These are phyloP conservation scores for Aspergillus hancockii DNA, from an alignment of 495 filamentous ascomycete genomes.

Conservation along the genomic window DNA sequence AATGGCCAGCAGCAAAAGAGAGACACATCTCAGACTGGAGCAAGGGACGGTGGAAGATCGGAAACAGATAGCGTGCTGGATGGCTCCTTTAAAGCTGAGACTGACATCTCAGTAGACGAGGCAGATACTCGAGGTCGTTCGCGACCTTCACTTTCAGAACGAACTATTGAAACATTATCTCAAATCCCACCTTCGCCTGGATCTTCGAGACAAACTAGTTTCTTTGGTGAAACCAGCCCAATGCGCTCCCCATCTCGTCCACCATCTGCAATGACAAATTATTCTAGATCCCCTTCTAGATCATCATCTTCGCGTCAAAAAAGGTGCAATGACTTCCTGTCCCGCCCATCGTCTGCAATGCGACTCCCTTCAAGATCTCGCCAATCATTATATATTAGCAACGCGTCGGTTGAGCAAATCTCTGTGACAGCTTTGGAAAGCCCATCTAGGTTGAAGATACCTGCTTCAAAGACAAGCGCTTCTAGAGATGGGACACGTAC, in stretches of 20 bases:
- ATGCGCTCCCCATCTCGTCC: slow-evolving; percentile 58
- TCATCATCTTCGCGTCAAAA: slow-evolving; percentile 36
- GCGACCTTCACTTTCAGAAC: slow-evolving; percentile 63
- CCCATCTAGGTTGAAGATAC: slow-evolving; percentile 29
- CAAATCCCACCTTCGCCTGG: slow-evolving; percentile 65
- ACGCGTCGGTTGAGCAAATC: slow-evolving; percentile 17
- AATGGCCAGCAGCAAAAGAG: slow-evolving; percentile 17
- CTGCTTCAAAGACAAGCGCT: slow-evolving; percentile 29
- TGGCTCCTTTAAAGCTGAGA: slow-evolving; percentile 12
- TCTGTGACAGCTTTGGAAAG: slow-evolving; percentile 22
- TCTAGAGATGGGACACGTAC: slow-evolving; percentile 51
- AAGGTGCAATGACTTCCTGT: slow-evolving; percentile 28
- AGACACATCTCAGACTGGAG: slow-evolving; percentile 20
- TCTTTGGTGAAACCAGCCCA: slow-evolving; percentile 60
- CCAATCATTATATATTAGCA: slow-evolving; percentile 20
- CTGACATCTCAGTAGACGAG: slow-evolving; percentile 12
- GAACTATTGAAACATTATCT: slow-evolving; percentile 67
- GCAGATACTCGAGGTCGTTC: slow-evolving; percentile 35
- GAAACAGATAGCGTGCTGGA: slow-evolving; percentile 21
- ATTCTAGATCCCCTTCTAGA: slow-evolving; percentile 52
- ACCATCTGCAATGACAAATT: slow-evolving; percentile 52
- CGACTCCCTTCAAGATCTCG: slow-evolving; percentile 36
- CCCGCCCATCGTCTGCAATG: slow-evolving; percentile 31
- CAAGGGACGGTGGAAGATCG: slow-evolving; percentile 19
- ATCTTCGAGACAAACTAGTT: slow-evolving; percentile 57